Evolutionary conservation across 2,329 filamentous ascomycete species (phyloP), one percentile per base, ranked within the genome.

Genomic region (Juglanconis oblonga): DNA sequence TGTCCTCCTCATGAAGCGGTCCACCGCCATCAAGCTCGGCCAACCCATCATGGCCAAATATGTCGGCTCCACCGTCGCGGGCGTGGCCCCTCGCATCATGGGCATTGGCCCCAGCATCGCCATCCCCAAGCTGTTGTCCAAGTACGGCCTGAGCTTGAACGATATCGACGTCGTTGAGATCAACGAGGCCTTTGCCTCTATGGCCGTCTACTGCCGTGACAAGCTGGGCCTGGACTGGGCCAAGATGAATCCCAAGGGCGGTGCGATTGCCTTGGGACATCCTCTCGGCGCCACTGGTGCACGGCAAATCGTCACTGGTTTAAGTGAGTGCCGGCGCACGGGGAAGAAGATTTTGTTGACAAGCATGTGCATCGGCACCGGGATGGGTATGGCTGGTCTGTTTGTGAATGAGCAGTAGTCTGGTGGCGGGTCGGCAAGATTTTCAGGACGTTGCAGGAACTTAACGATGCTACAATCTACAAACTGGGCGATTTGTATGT

Each of bases 141-240:
- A 95, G 78, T 87, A 89, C 82, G 87, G 89, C 76, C 77, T 99
- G 63, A 85, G 82, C 31, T 79, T 96, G 57, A 84, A 88, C 61
- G 95, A 98, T 68, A 85, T 95, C 64, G 95, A 99, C 71, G 83
- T 98, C 40, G 82, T 94, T 67, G 95, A 98, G 83, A 78, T 99
- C 72, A 99, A 99, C 80, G 95, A 99, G 83, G 95, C 95, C 1
- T 99, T 99, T 70, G 94, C 93, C 29, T 95, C 90, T 55, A 98
- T 98, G 95, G 93, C 92, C 1, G 93, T 97, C 35, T 98, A 97
- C 84, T 97, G 92, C 77, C 78, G 90, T 58, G 82, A 92, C 69
- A 85, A 79, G 66, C 81, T 95, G 54, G 85, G 85, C 65, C 78
- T 94, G 54, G 87, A 90, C 71, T 84, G 83, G 75, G 75, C 82